Base-by-base conservation (phyloP, 2,329 filamentous ascomycete species). In the Fusarium coicis region DNA sequence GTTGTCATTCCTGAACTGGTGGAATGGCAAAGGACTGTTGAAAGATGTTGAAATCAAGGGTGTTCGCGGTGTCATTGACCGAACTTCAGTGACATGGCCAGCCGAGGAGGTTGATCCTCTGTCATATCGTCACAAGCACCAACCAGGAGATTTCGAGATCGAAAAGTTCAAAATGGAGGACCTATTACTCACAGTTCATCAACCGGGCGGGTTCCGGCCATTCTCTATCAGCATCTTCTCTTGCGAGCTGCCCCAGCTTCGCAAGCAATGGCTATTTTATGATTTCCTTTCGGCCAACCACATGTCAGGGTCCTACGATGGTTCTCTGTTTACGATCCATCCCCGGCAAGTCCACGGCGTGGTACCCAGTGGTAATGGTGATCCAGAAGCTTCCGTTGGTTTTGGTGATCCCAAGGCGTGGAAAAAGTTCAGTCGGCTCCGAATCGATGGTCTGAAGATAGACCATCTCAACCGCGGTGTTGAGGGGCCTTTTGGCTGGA, bases 191-290 rank as follows among this genome's bases (percentile, higher is more conserved):
- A 98, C 96, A 0, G 87, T 99, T 53, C 94, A 98, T 80, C 96
- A 99, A 79, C 96, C 96, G 0, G 88, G 91, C 62, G 91, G 91
- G 55, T 98, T 99, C 85, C 90, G 96, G n/a, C 96, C 96, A 1
- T 99, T 97, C 81, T 92, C 95, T 1, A 91, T 97, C 74, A 98
- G 95, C 84, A 97, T 99, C 70, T 99, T 94, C 84, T 96, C 94
- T 11, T 98, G 96, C 81, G 96, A 98, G 79, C 88, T 99, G 43
- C 96, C 96, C 3, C 93, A 96, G 77, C 85, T 99, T 52, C 90
- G 96, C 58, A 98, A 98, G 79, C 96, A 97, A 78, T 99, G 95
- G 93, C 87, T 99, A 0, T 98, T 98, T 81, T 99, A 99, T 84
- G 96, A 99, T 81, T 97, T 99, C 76, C 84, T 99, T 34, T 96